Evolutionary conservation across 1,284 basidiomycete genomes (phyloP).

Genomic region (Melampsora larici-populina): DNA sequence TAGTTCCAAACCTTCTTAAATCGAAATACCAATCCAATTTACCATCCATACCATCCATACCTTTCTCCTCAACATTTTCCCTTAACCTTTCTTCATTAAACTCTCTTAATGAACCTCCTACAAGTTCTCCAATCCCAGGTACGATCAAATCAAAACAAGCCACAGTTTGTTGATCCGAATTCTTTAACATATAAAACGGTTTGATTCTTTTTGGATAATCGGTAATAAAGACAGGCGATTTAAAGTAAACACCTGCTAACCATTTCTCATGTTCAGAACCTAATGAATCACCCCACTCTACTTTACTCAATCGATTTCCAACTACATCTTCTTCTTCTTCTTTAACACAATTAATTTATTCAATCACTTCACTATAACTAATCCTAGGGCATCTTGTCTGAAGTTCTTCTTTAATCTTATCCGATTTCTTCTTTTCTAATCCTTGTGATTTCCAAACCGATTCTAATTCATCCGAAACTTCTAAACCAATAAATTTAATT

Average conservation of each 20-base stretch:
- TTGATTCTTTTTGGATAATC: constrained; percentile 80
- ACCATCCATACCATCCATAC: constrained; percentile 58
- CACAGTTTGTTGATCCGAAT: constrained; percentile 55
- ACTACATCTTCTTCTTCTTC: constrained; percentile 50
- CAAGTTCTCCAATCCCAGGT: constrained; percentile 82
- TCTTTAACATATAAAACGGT: constrained; percentile 82
- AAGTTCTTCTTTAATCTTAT: background rate
- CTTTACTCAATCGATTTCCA: constrained; percentile 56
- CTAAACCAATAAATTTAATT: constrained; percentile 56
- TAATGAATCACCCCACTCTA: constrained; percentile 66
- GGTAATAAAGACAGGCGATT: constrained; percentile 81
- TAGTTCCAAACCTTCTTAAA: constrained; percentile 70
- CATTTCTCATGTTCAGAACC: constrained; percentile 89
- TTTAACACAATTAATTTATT: constrained; percentile 59
- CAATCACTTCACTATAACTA: constrained; percentile 74
- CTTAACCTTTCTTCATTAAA: constrained; percentile 65
- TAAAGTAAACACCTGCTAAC: constrained; percentile 63
- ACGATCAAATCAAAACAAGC: constrained; percentile 93
- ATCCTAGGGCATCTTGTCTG: constrained; percentile 65
- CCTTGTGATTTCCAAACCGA: background rate
- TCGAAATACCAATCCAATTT: constrained; percentile 82
- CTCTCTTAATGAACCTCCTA: constrained; percentile 76
- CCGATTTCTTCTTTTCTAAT: background rate
- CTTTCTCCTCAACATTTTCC: constrained; percentile 61
- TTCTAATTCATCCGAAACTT: background rate